Conservation (phyloP, 352 stramenopile genomes). For the Globisporangium paroecandrum region DNA sequence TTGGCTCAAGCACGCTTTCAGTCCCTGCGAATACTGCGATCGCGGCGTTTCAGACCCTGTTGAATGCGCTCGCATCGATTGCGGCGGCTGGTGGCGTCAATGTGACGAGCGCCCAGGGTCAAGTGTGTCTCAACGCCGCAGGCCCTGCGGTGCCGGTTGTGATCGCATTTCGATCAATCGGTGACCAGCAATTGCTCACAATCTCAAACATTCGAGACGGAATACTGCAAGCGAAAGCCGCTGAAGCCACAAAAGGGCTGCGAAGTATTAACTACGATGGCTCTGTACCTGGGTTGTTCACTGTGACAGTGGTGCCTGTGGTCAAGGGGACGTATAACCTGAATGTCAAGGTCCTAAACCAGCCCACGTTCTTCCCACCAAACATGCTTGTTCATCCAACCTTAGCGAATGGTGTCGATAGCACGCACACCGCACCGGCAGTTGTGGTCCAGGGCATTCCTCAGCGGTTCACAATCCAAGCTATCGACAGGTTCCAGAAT, state of each 20-base stretch:
- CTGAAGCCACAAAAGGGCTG: constrained; percentile 67
- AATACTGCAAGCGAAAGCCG: constrained; percentile 40
- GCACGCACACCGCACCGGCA: constrained; percentile 72
- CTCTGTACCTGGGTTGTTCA: constrained; percentile 60
- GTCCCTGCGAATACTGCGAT: constrained; percentile 37
- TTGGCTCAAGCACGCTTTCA: constrained; percentile 30
- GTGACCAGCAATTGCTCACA: constrained; percentile 33
- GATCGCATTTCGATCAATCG: constrained; percentile 51
- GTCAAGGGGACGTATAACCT: constrained; percentile 69
- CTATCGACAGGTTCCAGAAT: constrained; percentile 92
- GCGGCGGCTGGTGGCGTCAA: constrained; percentile 41
- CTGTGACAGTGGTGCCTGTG: constrained; percentile 80
- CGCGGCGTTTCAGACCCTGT: constrained; percentile 33
- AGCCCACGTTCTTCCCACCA: constrained; percentile 59
- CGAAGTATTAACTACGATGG: constrained; percentile 71
- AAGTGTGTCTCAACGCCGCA: constrained; percentile 31
- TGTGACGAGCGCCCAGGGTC: constrained; percentile 32
- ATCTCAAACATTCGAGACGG: constrained; percentile 46
- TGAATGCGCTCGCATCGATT: constrained; percentile 51
- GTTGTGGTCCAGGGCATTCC: constrained; percentile 77
- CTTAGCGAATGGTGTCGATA: constrained; percentile 55
- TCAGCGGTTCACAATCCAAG: constrained; percentile 84
- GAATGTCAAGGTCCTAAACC: constrained; percentile 43
- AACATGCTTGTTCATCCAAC: constrained; percentile 80
- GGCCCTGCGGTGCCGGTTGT: constrained; percentile 25